A percentile compares a stretch with the other conserved stretches of the same genome.
These are phyloP conservation scores for Calonectria pseudoturangicola DNA, from an alignment of 2,329 filamentous ascomycete species.

Conservation along the genomic window DNA sequence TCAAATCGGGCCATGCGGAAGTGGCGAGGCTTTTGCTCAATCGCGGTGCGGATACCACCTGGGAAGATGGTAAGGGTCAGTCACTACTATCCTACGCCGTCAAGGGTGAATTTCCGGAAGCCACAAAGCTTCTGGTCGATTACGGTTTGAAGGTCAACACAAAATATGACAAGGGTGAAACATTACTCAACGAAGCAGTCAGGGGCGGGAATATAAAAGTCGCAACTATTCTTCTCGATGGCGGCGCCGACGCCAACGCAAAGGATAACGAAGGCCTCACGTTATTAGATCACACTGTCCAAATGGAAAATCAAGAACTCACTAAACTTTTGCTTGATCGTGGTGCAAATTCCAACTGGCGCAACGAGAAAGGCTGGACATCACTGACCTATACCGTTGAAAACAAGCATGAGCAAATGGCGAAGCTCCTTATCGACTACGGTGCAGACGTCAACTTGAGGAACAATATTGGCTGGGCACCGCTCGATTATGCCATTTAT, in stretches of 20 bases:
- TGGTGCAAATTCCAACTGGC: not conserved
- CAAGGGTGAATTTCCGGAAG: not conserved
- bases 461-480: fast-evolving
- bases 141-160: not conserved
- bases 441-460: not conserved
- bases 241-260: too few relatives aligned
- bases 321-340: not conserved
- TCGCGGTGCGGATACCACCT: not conserved
- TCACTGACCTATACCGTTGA: not conserved
- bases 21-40: not conserved
- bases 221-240: too few relatives aligned
- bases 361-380: not conserved
- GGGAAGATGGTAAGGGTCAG: not conserved
- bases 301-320: not conserved
- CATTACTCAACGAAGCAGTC: too few relatives aligned
- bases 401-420: too few relatives aligned
- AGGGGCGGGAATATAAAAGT: too few relatives aligned
- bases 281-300: not conserved
- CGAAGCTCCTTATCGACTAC: not conserved
- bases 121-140: not conserved
- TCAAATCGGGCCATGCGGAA: not conserved
- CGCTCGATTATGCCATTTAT: not conserved
- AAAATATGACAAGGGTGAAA: too few relatives aligned
- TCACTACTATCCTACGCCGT: not conserved
- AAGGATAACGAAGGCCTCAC: not conserved